phyloP scores from a whole-genome alignment of 2,329 filamentous ascomycete species.

The Calonectria naviculata region DNA sequence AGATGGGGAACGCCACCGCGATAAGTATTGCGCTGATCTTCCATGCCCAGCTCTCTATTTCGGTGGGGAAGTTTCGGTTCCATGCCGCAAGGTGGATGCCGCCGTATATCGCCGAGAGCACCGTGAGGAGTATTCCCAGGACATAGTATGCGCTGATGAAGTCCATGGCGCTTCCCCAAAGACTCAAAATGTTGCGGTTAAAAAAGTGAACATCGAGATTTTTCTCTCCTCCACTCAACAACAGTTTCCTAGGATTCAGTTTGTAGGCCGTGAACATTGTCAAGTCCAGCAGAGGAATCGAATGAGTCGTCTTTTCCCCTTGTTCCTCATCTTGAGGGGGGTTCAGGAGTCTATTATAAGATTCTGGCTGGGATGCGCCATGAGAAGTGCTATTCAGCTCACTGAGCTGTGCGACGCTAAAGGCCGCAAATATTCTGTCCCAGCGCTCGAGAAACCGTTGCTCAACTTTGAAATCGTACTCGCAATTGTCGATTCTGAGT shows the following conservation, averaged over 20 bases:
- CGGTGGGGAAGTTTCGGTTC: neutral
- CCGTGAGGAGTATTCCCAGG: neutral
- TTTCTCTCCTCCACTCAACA: neutral
- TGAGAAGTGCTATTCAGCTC: neutral
- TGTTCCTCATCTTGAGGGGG: neutral
- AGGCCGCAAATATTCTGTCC: neutral
- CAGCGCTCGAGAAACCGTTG: neutral
- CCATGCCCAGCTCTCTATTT: slow-evolving; percentile 8
- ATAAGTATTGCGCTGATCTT: slow-evolving; percentile 11
- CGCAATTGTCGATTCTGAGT: neutral
- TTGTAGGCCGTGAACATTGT: neutral
- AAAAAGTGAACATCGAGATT: neutral
- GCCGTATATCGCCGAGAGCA: slow-evolving; percentile 13
- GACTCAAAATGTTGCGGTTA: neutral
- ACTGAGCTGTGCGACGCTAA: neutral
- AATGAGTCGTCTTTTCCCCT: neutral
- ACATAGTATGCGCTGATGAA: slow-evolving; percentile 3
- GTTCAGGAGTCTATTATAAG: neutral
- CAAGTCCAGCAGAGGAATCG: neutral
- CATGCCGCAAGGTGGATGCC: slow-evolving; percentile 12
- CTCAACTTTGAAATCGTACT: neutral
- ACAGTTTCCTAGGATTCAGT: neutral
- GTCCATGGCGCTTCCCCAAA: neutral
- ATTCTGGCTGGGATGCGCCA: neutral
- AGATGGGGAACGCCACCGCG: neutral